Percentiles rank a stretch among this genome's conserved stretches.
These are phyloP conservation scores for Mycoemilia scoparia DNA, from an alignment of 192 early-diverging fungal genomes.

Conservation along the genomic window DNA sequence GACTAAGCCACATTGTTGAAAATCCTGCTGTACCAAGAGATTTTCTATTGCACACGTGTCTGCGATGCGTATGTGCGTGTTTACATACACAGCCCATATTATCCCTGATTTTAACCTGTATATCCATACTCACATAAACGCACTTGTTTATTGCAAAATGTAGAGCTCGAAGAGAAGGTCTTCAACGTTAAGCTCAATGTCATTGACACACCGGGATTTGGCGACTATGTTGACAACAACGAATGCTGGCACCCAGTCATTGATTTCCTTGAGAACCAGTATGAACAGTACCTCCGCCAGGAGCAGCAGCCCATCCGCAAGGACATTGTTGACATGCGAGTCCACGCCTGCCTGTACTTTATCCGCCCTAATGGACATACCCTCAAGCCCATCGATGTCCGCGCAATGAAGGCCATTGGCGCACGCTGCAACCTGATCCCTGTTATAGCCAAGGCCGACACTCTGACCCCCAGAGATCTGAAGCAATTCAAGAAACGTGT, in stretches of 20 bases:
- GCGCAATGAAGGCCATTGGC: slow-evolving; percentile 94
- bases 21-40: too few species aligned
- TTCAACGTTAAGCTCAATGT: slow-evolving; percentile 93
- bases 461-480: slow-evolving; percentile 78
- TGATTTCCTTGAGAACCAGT: slow-evolving; percentile 97
- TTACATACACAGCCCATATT: background rate
- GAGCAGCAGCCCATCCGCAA: slow-evolving; percentile 75
- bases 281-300: slow-evolving; percentile 82
- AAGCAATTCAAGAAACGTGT: slow-evolving; percentile 90
- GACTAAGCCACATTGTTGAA: too few species aligned
- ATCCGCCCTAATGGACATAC: slow-evolving; percentile 96
- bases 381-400: slow-evolving; percentile 78
- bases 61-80: background rate
- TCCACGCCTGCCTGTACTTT: slow-evolving; percentile 97
- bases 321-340: slow-evolving; percentile 80
- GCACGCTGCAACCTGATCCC: slow-evolving; percentile 95
- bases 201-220: slow-evolving; percentile 80
- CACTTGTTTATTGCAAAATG: slow-evolving; percentile 9
- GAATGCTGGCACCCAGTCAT: slow-evolving; percentile 97
- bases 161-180: slow-evolving; percentile 92
- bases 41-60: too few species aligned
- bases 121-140: slow-evolving; percentile 1
- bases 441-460: slow-evolving; percentile 96
- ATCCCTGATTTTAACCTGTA: background rate
- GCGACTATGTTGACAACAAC: slow-evolving; percentile 81